Conservation (phyloP, 164 flowering plant genomes). For the Tinospora cordifolia region DNA sequence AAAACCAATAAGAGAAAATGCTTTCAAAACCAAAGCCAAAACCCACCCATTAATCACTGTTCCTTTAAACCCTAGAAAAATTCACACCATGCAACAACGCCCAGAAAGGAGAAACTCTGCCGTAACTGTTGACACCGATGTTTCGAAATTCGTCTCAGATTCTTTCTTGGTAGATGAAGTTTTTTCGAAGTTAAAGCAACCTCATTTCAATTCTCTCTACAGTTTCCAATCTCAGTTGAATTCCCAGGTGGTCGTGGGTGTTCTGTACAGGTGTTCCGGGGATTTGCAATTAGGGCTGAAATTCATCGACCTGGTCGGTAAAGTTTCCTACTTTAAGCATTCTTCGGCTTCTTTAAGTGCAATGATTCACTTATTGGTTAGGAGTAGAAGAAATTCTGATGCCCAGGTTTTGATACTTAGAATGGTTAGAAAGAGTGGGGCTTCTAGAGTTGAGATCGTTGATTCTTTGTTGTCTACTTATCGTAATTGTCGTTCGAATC, state of each 20-base stretch:
- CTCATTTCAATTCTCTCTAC: slow-evolving; percentile 23
- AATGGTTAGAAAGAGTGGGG: slow-evolving; percentile 73
- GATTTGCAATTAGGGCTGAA: slow-evolving; percentile 38
- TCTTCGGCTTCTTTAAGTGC: slow-evolving; percentile 51
- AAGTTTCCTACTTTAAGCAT: slow-evolving; percentile 36
- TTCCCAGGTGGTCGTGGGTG: slow-evolving; percentile 38
- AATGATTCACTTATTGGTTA: slow-evolving; percentile 51
- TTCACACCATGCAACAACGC: slow-evolving; percentile 13
- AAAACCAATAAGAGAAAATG: background rate
- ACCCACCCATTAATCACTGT: slow-evolving; percentile 1
- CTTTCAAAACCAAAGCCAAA: background rate
- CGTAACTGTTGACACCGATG: background rate
- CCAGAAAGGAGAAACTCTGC: background rate
- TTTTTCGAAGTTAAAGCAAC: slow-evolving; percentile 31
- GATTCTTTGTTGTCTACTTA: slow-evolving; percentile 42
- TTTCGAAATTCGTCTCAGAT: slow-evolving; percentile 20
- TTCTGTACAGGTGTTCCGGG: slow-evolving; percentile 40
- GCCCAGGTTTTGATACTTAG: slow-evolving; percentile 73
- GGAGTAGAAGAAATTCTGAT: slow-evolving; percentile 48
- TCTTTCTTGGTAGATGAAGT: slow-evolving; percentile 41
- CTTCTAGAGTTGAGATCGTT: slow-evolving; percentile 48
- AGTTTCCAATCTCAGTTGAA: slow-evolving; percentile 20
- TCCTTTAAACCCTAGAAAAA: slow-evolving; percentile 10
- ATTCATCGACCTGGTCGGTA: slow-evolving; percentile 40
- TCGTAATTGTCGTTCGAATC: slow-evolving; percentile 35